phyloP scores from a whole-genome alignment of 2,329 filamentous ascomycete genomes.

The Colletotrichum sp. region DNA sequence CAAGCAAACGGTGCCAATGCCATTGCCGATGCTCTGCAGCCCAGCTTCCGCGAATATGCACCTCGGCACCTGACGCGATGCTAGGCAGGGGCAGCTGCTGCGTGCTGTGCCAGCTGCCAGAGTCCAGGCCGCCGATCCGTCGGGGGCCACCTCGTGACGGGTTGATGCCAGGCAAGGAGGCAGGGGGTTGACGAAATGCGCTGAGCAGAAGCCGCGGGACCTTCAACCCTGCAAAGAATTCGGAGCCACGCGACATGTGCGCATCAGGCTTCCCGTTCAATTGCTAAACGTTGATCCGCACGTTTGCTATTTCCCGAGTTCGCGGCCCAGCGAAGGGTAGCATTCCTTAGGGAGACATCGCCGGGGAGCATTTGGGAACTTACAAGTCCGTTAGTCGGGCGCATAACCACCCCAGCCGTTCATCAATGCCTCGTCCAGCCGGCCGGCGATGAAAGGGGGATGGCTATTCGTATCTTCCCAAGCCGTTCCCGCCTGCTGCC shows the following conservation, averaged over 20 bases:
- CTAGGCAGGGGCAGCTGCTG: not conserved
- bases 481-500: not conserved
- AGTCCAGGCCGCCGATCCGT: conserved; percentile 7
- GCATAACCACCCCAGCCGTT: not conserved
- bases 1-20: not conserved
- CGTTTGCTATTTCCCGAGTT: not conserved
- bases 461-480: not conserved
- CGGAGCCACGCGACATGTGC: conserved; percentile 8
- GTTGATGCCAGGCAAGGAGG: not conserved
- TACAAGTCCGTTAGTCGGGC: not conserved
- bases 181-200: not conserved
- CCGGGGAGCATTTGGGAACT: not conserved
- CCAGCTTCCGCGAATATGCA: not conserved
- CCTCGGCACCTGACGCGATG: conserved; percentile 8
- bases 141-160: conserved; percentile 10
- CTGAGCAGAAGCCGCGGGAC: not conserved
- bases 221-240: not conserved
- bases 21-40: not conserved
- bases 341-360: not conserved
- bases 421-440: not conserved
- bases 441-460: not conserved
- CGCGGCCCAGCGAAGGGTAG: not conserved
- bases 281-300: not conserved
- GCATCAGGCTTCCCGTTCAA: not conserved
- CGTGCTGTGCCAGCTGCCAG: conserved; percentile 6